Percentiles rank a stretch among this genome's conserved stretches.
phyloP scores from a whole-genome alignment of 805 yeast species.

The Sugiyamaella qingdaonensis region DNA sequence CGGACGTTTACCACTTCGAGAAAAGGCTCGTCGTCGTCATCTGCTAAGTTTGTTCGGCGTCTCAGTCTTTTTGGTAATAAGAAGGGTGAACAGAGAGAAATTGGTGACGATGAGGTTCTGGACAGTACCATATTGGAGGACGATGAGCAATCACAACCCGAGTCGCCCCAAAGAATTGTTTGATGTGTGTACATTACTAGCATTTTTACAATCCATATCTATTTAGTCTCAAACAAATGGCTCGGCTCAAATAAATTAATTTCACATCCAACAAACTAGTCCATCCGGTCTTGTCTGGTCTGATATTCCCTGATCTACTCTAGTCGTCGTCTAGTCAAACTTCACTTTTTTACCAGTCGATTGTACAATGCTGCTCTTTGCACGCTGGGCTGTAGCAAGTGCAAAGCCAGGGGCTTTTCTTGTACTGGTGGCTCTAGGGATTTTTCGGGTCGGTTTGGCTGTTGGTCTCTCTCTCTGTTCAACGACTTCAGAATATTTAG shows the following conservation, averaged over 20 bases:
- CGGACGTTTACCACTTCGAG: slow-evolving; percentile 18
- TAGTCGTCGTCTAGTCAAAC: slow-evolving; percentile 49
- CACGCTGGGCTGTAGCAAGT: slow-evolving; percentile 83
- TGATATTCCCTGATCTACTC: not conserved
- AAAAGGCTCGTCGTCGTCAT: slow-evolving; percentile 14
- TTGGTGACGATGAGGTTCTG: slow-evolving; percentile 14
- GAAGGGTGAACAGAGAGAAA: slow-evolving; percentile 16
- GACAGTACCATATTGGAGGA: slow-evolving; percentile 14
- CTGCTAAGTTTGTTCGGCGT: slow-evolving; percentile 23
- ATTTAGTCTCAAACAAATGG: not conserved
- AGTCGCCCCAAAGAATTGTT: not conserved
- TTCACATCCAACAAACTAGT: not conserved
- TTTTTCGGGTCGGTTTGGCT: not conserved
- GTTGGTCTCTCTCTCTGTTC: not conserved
- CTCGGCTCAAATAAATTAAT: not conserved
- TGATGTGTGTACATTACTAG: slow-evolving; percentile 4
- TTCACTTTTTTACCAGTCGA: slow-evolving; percentile 84
- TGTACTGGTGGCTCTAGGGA: slow-evolving; percentile 14
- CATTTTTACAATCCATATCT: not conserved
- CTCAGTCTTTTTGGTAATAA: slow-evolving; percentile 23
- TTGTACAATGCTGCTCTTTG: slow-evolving; percentile 80
- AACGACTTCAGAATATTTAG: too few relatives aligned
- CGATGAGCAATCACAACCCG: slow-evolving; percentile 7
- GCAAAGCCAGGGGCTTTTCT: slow-evolving; percentile 63
- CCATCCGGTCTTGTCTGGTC: not conserved